Base-by-base conservation (phyloP, 257 asterid genomes). In the Marsdenia floribunda region DNA sequence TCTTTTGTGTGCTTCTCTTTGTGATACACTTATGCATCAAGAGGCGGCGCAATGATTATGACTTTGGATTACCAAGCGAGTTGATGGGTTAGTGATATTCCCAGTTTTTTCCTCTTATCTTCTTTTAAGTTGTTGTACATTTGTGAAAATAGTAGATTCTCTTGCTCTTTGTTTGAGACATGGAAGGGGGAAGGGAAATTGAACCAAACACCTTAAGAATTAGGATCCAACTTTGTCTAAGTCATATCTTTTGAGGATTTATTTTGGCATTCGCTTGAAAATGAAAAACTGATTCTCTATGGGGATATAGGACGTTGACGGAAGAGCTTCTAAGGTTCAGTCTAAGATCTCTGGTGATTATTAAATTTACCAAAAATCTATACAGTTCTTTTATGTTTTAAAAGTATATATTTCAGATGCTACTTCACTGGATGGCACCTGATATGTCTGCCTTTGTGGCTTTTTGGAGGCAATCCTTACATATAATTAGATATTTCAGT, bases 11-110 rank as follows among this genome's bases (percentile, higher is more conserved):
- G 54, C 58, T 90, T 58, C 61, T 83, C 70, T 71, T 85, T 9
- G 91, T 86, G 73, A 75, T 75, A 63, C 85, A 81, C 84, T 76
- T 73, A 78, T 87, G 87, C 85, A 64, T 86, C 80, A 80, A 81
- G 86, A 89, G 93, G 78, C 78, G 88, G 71, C 90, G 69, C 33
- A 87, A 81, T 42, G 96, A 92, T 73, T 95, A 95, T 66, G 99
- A 91, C 85, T 91, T 95, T 70, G 96, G 85, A 65, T 86, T 91
- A 38, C 98, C 99, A 18, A 85, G 79, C 70, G 97, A 95, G 81
- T 72, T 93, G 52, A 83, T 81, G 76, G 84, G 99, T 92, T 85
- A 88, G 97, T 85, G 54, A 49, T 68, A 76, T 46, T 74, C 76
- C 33, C 29, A 29, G 44, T 24, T 72, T 50, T 33, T 42, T n/a